phyloP scores from a whole-genome alignment of 2,329 filamentous ascomycete species.

The Ophiocordyceps polyrhachis-furcata region DNA sequence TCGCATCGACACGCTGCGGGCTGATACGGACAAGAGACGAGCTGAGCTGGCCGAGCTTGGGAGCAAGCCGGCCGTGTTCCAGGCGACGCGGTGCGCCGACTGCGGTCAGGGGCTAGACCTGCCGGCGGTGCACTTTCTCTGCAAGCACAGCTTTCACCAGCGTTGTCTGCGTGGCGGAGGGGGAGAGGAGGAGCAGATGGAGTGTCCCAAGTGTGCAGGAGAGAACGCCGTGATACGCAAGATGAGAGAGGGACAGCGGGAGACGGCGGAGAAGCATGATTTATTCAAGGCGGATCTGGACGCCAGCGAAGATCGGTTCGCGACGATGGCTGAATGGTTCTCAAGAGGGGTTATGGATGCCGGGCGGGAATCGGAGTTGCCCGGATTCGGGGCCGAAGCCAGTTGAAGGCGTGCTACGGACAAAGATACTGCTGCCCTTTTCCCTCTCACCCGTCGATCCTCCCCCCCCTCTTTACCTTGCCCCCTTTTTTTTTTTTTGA shows the following conservation, averaged over 20 bases:
- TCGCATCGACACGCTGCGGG: constrained; percentile 65
- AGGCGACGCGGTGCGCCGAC: constrained; percentile 70
- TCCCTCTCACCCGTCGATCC: too few species aligned
- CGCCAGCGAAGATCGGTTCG: constrained; percentile 64
- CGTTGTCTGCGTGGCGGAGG: constrained; percentile 46
- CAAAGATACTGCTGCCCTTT: too few species aligned
- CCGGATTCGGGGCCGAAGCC: not conserved
- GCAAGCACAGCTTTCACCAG: constrained; percentile 94
- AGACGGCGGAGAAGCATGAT: constrained; percentile 74
- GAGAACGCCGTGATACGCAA: constrained; percentile 79
- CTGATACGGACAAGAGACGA: constrained; percentile 65
- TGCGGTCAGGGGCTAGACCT: constrained; percentile 67
- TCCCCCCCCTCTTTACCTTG: too few species aligned
- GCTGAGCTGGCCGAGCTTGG: constrained; percentile 60
- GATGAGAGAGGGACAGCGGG: constrained; percentile 69
- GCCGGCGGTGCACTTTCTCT: constrained; percentile 86
- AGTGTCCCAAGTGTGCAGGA: constrained; percentile 72
- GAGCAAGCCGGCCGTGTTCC: constrained; percentile 72
- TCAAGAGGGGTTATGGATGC: constrained; percentile 73
- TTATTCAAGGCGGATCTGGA: constrained; percentile 69
- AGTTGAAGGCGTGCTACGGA: not conserved
- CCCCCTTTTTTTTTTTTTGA: too few species aligned
- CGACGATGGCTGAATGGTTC: constrained; percentile 88
- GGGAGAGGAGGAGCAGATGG: constrained; percentile 43
- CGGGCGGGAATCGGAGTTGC: constrained; percentile 15